phyloP scores from a whole-genome alignment of 306 rosid species.

The Erythrophleum fordii region DNA sequence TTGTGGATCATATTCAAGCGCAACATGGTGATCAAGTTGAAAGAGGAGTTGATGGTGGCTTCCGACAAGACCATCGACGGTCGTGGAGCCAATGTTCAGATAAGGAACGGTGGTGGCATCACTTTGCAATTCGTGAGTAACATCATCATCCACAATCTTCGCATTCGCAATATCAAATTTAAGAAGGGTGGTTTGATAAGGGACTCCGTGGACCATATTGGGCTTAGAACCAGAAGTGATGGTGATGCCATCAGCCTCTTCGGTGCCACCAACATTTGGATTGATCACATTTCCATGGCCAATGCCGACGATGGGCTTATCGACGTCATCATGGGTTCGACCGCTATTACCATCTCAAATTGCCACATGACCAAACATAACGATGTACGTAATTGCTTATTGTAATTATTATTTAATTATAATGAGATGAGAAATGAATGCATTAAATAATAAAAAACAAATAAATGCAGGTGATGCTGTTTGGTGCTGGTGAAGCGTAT shows the following conservation, averaged over 20 bases:
- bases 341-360: constrained; percentile 67
- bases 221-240: constrained; percentile 47
- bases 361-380: constrained; percentile 63
- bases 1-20: constrained; percentile 61
- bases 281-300: constrained; percentile 69
- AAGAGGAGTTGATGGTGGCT: constrained; percentile 48
- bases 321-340: constrained; percentile 62
- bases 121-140: constrained; percentile 51
- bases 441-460: no score
- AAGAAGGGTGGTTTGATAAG: constrained; percentile 54
- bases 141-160: constrained; percentile 56
- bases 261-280: constrained; percentile 59
- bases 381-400: constrained; percentile 43
- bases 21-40: constrained; percentile 56
- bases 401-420: neutral
- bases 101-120: constrained; percentile 58
- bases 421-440: neutral
- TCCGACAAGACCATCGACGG: constrained; percentile 75
- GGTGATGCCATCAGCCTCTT: constrained; percentile 65
- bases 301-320: constrained; percentile 59
- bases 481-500: constrained; percentile 55
- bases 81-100: constrained; percentile 62
- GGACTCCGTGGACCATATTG: constrained; percentile 47
- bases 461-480: constrained; percentile 61
- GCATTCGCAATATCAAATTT: constrained; percentile 35